A percentile compares a stretch with the other conserved stretches of the same genome.
phyloP scores from a whole-genome alignment of 2,329 filamentous ascomycete species.

The Leptoxyphium fumago region DNA sequence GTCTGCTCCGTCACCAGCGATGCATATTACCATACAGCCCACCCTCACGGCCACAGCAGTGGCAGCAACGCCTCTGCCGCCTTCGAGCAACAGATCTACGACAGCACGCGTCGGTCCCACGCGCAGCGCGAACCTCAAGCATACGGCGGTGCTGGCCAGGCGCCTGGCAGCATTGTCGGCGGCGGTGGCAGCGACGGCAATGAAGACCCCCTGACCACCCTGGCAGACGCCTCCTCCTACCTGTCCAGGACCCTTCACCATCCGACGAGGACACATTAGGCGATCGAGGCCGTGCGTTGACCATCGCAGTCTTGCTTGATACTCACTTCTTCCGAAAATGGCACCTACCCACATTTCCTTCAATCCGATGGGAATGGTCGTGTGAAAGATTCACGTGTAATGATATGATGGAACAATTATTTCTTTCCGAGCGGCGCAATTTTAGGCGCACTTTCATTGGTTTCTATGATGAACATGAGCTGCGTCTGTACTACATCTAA shows the following conservation, averaged over 20 bases:
- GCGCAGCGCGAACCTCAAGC: slow-evolving; percentile 6
- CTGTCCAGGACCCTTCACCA: neutral
- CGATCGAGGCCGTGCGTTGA: too few relatives aligned
- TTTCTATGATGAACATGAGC: too few relatives aligned
- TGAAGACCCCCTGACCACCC: slow-evolving; percentile 4
- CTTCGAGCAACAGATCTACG: neutral
- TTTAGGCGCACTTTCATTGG: too few relatives aligned
- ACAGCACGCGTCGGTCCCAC: slow-evolving; percentile 2
- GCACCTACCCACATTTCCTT: too few relatives aligned
- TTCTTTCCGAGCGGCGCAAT: too few relatives aligned
- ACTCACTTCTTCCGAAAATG: too few relatives aligned
- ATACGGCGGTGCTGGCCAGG: slow-evolving; percentile 8
- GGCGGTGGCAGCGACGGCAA: neutral
- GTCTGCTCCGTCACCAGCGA: neutral
- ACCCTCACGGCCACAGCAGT: neutral
- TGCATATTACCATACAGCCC: slow-evolving; percentile 5
- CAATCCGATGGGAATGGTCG: too few relatives aligned
- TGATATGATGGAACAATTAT: too few relatives aligned
- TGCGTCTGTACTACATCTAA: too few relatives aligned
- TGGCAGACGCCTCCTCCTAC: slow-evolving; percentile 6
- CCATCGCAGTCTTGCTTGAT: too few relatives aligned
- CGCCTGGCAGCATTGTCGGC: neutral
- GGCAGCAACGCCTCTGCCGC: neutral
- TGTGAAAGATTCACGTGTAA: too few relatives aligned
- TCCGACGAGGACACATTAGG: neutral